A percentile compares a stretch with the other conserved stretches of the same genome.
Conservation (phyloP, 2,329 filamentous ascomycete species). For the Cercospora berteroae region DNA sequence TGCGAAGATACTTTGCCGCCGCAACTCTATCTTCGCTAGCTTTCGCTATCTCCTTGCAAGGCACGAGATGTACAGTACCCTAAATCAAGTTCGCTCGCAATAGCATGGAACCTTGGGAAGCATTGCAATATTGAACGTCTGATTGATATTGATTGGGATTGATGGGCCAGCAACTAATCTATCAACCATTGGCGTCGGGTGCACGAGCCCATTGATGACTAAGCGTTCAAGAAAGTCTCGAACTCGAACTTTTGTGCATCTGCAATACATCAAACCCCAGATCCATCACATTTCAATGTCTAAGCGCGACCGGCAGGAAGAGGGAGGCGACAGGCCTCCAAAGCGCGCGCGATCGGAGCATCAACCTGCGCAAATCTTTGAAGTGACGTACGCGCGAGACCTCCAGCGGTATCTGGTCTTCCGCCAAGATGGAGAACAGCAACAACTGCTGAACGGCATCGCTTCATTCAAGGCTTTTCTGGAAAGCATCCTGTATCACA, state of each 20-base stretch:
- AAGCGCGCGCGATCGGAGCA: constrained; percentile 34
- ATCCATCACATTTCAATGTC: constrained; percentile 26
- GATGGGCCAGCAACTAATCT: not conserved
- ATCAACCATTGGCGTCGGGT: no score
- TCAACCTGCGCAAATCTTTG: constrained; percentile 55
- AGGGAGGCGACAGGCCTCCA: constrained; percentile 30
- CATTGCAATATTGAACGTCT: not conserved
- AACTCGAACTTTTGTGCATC: constrained; percentile 1
- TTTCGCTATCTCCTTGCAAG: not conserved
- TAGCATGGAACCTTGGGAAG: not conserved
- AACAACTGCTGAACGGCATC: constrained; percentile 64
- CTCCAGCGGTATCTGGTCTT: constrained; percentile 68
- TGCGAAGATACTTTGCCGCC: not conserved
- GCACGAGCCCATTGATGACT: not conserved
- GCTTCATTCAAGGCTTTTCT: constrained; percentile 70
- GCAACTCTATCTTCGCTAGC: not conserved
- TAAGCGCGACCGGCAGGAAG: constrained; percentile 30
- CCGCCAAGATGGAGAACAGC: constrained; percentile 62
- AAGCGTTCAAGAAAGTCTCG: constrained; percentile 2
- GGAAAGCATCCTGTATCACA: constrained; percentile 59
- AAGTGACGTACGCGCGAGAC: constrained; percentile 63
- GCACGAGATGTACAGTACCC: no score
- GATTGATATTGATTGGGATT: not conserved
- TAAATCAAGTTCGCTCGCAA: no score
- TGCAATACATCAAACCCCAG: not conserved